Conservation (phyloP, 352 stramenopile species). For the Phytophthora multivora region DNA sequence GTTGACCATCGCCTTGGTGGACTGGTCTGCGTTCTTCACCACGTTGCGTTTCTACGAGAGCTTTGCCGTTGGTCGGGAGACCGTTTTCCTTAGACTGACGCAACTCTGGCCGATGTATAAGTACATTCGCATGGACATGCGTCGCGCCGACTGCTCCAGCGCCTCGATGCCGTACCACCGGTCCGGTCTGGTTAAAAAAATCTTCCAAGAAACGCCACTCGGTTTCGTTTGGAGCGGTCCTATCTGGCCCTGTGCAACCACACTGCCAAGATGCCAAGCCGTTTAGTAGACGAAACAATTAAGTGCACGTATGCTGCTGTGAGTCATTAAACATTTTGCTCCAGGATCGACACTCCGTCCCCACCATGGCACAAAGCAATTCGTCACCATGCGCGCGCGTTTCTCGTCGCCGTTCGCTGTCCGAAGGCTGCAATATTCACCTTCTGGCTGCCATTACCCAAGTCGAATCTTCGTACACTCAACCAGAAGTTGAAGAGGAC, state of each 20-base stretch:
- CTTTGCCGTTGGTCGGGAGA: slow-evolving; percentile 13
- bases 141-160: not conserved
- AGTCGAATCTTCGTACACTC: not conserved
- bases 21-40: not conserved
- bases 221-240: slow-evolving; percentile 13
- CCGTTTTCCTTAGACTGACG: slow-evolving; percentile 7
- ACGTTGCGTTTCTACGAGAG: slow-evolving; percentile 7
- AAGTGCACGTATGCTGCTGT: not conserved
- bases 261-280: slow-evolving; percentile 9
- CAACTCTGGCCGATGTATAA: slow-evolving; percentile 4
- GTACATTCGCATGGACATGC: not conserved
- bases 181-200: slow-evolving; percentile 12
- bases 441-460: slow-evolving; percentile 14
- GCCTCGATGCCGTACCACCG: not conserved
- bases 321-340: slow-evolving; percentile 16
- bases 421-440: slow-evolving; percentile 18
- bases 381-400: slow-evolving; percentile 1
- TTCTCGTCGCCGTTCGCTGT: slow-evolving; percentile 22
- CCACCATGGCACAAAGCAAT: slow-evolving; percentile 13
- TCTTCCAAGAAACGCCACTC: slow-evolving; percentile 15
- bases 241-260: slow-evolving; percentile 18
- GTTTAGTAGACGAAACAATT: not conserved
- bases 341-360: slow-evolving; percentile 9
- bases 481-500: not conserved
- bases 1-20: not conserved